Percentiles rank a stretch among this genome's conserved stretches.
Evolutionary conservation across 2,329 filamentous ascomycete genomes (phyloP).

Genomic region (Botryosphaeria agaves): DNA sequence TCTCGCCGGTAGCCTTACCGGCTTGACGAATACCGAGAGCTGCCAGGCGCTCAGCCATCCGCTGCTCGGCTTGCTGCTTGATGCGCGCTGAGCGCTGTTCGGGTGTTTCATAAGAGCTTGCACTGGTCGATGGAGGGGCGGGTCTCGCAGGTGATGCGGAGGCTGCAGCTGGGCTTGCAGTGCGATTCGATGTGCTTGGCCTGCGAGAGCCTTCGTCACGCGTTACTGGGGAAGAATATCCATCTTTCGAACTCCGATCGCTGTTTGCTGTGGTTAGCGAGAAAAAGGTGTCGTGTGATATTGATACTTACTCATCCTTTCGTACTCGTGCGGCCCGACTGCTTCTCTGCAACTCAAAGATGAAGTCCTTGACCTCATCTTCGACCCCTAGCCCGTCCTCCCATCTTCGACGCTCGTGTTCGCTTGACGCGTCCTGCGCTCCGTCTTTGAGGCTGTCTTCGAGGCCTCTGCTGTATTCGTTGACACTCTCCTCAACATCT

Average conservation of each 20-base stretch:
- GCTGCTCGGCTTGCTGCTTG: constrained; percentile 89
- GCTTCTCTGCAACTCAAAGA: constrained; percentile 82
- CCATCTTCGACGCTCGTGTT: constrained; percentile 88
- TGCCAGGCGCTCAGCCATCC: constrained; percentile 90
- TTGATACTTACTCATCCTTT: constrained; percentile 35
- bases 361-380: constrained; percentile 93
- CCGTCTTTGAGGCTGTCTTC: constrained; percentile 80
- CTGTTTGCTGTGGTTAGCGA: neutral
- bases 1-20: constrained; percentile 55
- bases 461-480: constrained; percentile 68
- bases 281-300: neutral
- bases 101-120: constrained; percentile 64
- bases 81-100: constrained; percentile 93
- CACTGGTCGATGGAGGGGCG: constrained; percentile 22
- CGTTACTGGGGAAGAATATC: neutral
- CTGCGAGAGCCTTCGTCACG: constrained; percentile 8
- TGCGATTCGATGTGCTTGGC: constrained; percentile 10
- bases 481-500: constrained; percentile 91
- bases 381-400: constrained; percentile 92
- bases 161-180: constrained; percentile 13
- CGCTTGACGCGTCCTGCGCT: constrained; percentile 53
- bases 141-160: constrained; percentile 6
- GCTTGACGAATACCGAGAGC: constrained; percentile 81
- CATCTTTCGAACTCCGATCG: constrained; percentile 2
- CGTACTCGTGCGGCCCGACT: constrained; percentile 59